Evolutionary conservation across 192 early-diverging fungal genomes (phyloP).

Genomic region (Entomortierella parvispora): DNA sequence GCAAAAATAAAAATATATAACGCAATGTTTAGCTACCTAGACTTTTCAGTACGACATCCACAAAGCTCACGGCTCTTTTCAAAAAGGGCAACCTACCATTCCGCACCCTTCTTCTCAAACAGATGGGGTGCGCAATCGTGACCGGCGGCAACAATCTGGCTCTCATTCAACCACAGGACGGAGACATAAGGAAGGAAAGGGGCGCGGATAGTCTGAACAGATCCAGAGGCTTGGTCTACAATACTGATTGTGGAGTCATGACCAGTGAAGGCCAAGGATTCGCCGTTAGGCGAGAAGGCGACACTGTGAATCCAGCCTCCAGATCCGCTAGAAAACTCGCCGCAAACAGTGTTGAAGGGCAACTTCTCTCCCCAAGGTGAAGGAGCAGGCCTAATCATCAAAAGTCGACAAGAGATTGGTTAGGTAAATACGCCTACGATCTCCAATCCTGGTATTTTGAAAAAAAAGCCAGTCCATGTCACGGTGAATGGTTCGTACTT

Average conservation of each 20-base stretch:
- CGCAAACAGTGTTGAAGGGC: constrained; percentile 92
- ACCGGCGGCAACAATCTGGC: constrained; percentile 86
- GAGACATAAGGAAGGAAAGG: constrained; percentile 80
- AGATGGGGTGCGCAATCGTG: constrained; percentile 95
- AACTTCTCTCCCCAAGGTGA: constrained; percentile 94
- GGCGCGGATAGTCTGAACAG: constrained; percentile 68
- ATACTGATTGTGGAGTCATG: constrained; percentile 92
- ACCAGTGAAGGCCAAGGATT: constrained; percentile 83
- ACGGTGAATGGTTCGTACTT: constrained; percentile 58
- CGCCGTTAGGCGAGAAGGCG: constrained; percentile 91
- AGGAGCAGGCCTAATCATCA: constrained; percentile 65
- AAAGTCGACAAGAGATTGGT: neutral
- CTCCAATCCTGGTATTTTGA: neutral
- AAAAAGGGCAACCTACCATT: constrained; percentile 63
- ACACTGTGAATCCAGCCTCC: constrained; percentile 95
- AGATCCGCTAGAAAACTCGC: constrained; percentile 78
- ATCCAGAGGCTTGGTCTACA: constrained; percentile 70
- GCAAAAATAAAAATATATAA: neutral
- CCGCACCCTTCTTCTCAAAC: constrained; percentile 63
- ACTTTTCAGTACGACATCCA: neutral
- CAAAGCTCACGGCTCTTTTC: neutral
- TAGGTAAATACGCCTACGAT: neutral
- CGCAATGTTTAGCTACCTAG: neutral
- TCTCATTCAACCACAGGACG: constrained; percentile 80
- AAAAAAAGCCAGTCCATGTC: no score